Conservation (phyloP, 768 basidiomycete genomes). For the Amanita polypyramis region DNA sequence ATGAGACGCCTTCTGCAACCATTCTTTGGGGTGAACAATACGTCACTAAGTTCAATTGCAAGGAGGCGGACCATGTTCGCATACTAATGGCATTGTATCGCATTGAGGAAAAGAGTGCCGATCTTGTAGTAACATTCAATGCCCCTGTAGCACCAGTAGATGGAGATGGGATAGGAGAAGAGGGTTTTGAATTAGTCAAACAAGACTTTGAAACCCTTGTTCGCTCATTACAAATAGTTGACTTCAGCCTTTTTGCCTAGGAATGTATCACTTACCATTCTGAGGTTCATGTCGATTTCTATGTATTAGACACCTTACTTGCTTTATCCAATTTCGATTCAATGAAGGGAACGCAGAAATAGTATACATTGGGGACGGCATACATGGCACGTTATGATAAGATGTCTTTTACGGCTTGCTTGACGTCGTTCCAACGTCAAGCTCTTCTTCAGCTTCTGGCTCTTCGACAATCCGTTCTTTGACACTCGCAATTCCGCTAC, state of each 20-base stretch:
- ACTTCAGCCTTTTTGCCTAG: slow-evolving; percentile 63
- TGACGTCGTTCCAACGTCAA: slow-evolving; percentile 22
- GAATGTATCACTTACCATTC: background rate
- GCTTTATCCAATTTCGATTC: no score
- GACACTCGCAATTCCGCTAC: slow-evolving; percentile 33
- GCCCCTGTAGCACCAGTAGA: slow-evolving; percentile 47
- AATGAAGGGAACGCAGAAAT: no score
- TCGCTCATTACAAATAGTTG: slow-evolving; percentile 50
- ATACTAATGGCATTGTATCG: slow-evolving; percentile 80
- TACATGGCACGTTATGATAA: no score
- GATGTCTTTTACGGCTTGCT: background rate
- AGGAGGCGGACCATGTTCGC: slow-evolving; percentile 51
- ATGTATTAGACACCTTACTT: background rate
- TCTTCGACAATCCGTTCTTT: slow-evolving; percentile 70
- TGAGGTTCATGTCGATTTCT: background rate
- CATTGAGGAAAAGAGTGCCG: slow-evolving; percentile 56
- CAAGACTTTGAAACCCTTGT: slow-evolving; percentile 45
- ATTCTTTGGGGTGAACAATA: slow-evolving; percentile 59
- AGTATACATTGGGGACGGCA: no score
- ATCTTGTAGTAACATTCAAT: slow-evolving; percentile 81
- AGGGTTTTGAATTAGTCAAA: slow-evolving; percentile 24
- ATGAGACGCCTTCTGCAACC: slow-evolving; percentile 46
- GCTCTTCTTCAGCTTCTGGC: slow-evolving; percentile 43
- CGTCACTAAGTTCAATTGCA: slow-evolving; percentile 69
- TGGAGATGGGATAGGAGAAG: slow-evolving; percentile 30